phyloP scores from a whole-genome alignment of 2,329 filamentous ascomycete species.

The Colletotrichum sp. region DNA sequence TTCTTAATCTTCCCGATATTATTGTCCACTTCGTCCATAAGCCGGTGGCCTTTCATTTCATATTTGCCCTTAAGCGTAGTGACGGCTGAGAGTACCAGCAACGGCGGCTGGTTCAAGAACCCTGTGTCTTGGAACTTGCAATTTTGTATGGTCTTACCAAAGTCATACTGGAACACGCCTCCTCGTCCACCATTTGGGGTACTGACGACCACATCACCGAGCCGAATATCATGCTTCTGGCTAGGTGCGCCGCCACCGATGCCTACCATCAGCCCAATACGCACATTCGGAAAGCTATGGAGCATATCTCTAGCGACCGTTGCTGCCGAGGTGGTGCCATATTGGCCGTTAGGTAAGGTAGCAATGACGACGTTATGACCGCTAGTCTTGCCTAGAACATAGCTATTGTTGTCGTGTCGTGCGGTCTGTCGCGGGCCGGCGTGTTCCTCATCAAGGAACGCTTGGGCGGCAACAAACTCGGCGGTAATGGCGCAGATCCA shows the following conservation, averaged over 20 bases:
- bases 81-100: neutral
- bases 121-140: neutral
- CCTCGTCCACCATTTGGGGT: neutral
- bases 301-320: neutral
- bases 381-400: conserved; percentile 34
- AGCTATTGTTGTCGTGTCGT: conserved; percentile 29
- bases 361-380: conserved; percentile 40
- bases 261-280: conserved; percentile 3
- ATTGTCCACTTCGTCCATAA: neutral
- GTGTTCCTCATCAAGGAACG: neutral
- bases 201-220: conserved; percentile 21
- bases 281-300: conserved; percentile 3
- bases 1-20: neutral
- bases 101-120: neutral
- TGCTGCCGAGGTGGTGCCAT: conserved; percentile 30
- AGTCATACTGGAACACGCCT: conserved; percentile 19
- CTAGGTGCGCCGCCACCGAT: neutral
- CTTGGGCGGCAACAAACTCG: neutral
- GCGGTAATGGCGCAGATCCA: neutral
- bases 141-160: conserved; percentile 15
- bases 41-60: neutral
- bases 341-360: conserved; percentile 27
- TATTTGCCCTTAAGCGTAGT: neutral
- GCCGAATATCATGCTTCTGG: neutral
- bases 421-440: neutral